These are phyloP conservation scores for Russula abietina DNA, from an alignment of 768 basidiomycete species.

Conservation along the genomic window DNA sequence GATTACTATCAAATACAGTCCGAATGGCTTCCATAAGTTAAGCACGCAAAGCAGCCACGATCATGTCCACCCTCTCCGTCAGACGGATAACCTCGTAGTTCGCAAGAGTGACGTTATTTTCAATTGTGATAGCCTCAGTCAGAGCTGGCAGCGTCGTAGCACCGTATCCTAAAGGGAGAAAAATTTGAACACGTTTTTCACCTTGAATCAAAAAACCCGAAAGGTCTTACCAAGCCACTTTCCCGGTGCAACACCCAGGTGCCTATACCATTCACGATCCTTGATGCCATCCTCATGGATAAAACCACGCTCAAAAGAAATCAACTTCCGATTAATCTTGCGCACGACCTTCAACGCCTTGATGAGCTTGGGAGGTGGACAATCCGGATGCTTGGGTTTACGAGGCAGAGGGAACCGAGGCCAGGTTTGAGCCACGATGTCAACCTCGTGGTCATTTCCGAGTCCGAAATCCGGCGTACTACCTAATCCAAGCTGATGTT, in stretches of 20 bases:
- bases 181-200: neutral
- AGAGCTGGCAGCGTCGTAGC: constrained; percentile 80
- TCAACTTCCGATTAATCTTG: constrained; percentile 59
- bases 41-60: constrained; percentile 28
- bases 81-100: constrained; percentile 56
- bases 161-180: constrained; percentile 53
- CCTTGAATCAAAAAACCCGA: neutral
- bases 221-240: constrained; percentile 65
- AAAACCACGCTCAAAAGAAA: constrained; percentile 72
- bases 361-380: constrained; percentile 39
- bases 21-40: constrained; percentile 7
- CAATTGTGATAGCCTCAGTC: constrained; percentile 68
- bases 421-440: neutral
- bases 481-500: neutral
- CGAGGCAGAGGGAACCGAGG: constrained; percentile 2
- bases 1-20: neutral
- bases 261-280: constrained; percentile 79
- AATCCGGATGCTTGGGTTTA: constrained; percentile 19
- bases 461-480: neutral
- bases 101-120: constrained; percentile 57
- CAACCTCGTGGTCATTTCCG: neutral
- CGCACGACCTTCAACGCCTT: constrained; percentile 54
- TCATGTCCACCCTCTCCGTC: constrained; percentile 44
- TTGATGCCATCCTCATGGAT: constrained; percentile 72
- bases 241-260: constrained; percentile 82